A percentile compares a stretch with the other conserved stretches of the same genome.
Conservation (phyloP, 805 yeast genomes). For the Geotrichum ghanense region DNA sequence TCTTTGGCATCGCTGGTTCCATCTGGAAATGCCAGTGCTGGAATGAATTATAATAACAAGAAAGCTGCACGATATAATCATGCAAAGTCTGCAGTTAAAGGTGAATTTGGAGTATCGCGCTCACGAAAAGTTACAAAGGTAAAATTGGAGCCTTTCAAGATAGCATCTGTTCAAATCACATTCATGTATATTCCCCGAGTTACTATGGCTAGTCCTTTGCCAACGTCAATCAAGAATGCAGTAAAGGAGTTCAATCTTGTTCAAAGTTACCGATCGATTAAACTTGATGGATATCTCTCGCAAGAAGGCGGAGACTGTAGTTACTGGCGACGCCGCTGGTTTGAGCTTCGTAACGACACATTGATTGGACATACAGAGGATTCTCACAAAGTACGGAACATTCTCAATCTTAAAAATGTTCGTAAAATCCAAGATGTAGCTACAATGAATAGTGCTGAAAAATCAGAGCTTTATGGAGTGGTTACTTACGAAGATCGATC, state of each 20-base stretch:
- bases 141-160: slow-evolving; percentile 21
- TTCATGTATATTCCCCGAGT: slow-evolving; percentile 52
- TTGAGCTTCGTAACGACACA: slow-evolving; percentile 58
- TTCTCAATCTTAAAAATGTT: slow-evolving; percentile 38
- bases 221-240: slow-evolving; percentile 43
- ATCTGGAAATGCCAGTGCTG: slow-evolving; percentile 1
- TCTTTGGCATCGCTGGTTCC: slow-evolving; percentile 3
- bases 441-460: slow-evolving; percentile 15
- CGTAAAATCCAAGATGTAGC: background rate
- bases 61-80: background rate
- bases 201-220: slow-evolving; percentile 29
- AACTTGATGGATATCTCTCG: slow-evolving; percentile 47
- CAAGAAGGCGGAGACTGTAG: slow-evolving; percentile 91
- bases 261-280: slow-evolving; percentile 1
- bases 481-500: slow-evolving; percentile 63
- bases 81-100: background rate
- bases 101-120: background rate
- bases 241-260: slow-evolving; percentile 12
- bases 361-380: slow-evolving; percentile 68
- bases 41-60: background rate
- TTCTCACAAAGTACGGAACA: slow-evolving; percentile 49
- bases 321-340: slow-evolving; percentile 61
- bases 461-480: slow-evolving; percentile 34
- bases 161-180: slow-evolving; percentile 44
- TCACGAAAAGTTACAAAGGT: background rate